Evolutionary conservation across 2,329 filamentous ascomycete genomes (phyloP).

Genomic region (Verticillium alfalfae): DNA sequence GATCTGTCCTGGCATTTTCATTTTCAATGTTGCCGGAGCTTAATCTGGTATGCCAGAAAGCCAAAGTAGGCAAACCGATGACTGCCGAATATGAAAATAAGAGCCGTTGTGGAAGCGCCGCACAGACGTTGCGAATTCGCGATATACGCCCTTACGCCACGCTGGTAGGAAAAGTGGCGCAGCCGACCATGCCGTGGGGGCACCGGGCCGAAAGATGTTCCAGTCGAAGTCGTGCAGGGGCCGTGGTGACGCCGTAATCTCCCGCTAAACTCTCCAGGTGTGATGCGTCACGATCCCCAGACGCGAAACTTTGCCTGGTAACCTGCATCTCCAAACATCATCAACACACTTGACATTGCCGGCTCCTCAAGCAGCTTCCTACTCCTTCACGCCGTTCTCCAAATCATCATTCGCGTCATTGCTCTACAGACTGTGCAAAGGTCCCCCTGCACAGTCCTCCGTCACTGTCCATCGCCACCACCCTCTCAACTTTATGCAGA

Average conservation of each 20-base stretch:
- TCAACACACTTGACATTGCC: not conserved
- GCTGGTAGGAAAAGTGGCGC: too few species aligned
- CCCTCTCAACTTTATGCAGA: constrained; percentile 58
- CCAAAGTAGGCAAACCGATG: too few species aligned
- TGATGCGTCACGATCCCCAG: not conserved
- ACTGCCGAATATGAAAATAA: too few species aligned
- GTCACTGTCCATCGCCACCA: constrained; percentile 21
- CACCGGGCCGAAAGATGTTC: not conserved
- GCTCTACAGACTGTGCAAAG: constrained; percentile 43
- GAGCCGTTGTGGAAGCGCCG: too few species aligned
- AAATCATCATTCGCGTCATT: not conserved
- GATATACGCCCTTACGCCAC: not conserved
- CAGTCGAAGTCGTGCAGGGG: not conserved
- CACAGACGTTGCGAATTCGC: too few species aligned
- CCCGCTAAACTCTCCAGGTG: not conserved
- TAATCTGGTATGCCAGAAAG: too few species aligned
- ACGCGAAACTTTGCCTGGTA: not conserved
- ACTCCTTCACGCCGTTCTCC: not conserved
- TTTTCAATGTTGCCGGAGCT: too few species aligned
- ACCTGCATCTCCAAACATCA: not conserved
- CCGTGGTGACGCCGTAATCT: not conserved
- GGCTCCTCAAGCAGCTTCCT: not conserved
- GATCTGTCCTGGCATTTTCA: not conserved
- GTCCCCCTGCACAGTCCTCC: constrained; percentile 43
- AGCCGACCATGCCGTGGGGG: not conserved